Evolutionary conservation across 2,329 filamentous ascomycete genomes (phyloP).

Genomic region (Microthyrium microscopicum): DNA sequence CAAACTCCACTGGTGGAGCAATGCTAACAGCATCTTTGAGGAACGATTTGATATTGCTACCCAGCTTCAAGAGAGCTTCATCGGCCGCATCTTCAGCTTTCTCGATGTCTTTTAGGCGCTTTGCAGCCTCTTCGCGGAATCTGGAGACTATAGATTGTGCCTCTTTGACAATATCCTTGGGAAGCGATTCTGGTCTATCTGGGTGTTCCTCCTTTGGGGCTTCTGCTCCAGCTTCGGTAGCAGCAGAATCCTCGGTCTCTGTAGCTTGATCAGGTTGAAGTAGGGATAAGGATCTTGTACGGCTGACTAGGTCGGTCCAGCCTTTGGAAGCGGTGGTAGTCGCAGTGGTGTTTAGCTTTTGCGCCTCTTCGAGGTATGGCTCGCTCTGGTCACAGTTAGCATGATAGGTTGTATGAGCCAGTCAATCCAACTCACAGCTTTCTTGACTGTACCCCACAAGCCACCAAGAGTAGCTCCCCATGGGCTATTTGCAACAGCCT

Average conservation of each 20-base stretch:
- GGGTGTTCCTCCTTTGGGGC: conserved; percentile 15
- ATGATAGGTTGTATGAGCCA: not conserved
- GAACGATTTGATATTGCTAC: conserved; percentile 76
- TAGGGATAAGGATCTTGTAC: conserved; percentile 58
- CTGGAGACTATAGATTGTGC: conserved; percentile 55
- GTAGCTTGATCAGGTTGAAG: conserved; percentile 18
- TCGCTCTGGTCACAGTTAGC: conserved; percentile 42
- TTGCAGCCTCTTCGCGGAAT: conserved; percentile 60
- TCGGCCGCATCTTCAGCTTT: conserved; percentile 90
- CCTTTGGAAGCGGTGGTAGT: conserved; percentile 70
- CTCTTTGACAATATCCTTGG: conserved; percentile 35
- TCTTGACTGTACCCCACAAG: conserved; percentile 79
- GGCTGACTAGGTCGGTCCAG: conserved; percentile 55
- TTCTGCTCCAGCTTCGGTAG: not conserved
- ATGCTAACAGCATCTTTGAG: conserved; percentile 81
- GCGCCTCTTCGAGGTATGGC: conserved; percentile 67
- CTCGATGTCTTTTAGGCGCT: conserved; percentile 76
- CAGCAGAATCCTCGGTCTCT: not conserved
- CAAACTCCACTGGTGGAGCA: conserved; percentile 46
- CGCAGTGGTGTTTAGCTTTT: conserved; percentile 66
- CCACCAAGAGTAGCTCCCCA: conserved; percentile 85
- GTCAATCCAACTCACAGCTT: conserved; percentile 21
- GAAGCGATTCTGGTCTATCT: conserved; percentile 27
- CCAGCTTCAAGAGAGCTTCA: conserved; percentile 83
- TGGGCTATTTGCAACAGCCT: conserved; percentile 74